Conservation (phyloP, 1,284 basidiomycete species). For the Sanghuangporus sanghuang region DNA sequence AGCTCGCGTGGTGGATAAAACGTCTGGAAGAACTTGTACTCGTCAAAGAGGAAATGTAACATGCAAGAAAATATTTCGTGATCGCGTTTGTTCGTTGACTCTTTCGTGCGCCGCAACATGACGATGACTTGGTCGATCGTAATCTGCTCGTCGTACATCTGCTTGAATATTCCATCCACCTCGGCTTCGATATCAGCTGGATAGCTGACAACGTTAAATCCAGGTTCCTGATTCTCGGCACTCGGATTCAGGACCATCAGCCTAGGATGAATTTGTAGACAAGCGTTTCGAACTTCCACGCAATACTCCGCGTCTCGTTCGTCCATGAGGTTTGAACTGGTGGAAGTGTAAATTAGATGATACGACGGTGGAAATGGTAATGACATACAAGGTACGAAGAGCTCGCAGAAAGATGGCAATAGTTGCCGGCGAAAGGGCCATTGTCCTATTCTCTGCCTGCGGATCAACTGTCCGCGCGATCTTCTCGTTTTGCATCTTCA, state of each 20-base stretch:
- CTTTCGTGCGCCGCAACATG: slow-evolving; percentile 82
- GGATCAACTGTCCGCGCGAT: slow-evolving; percentile 74
- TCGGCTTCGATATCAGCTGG: slow-evolving; percentile 86
- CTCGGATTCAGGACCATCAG: slow-evolving; percentile 94
- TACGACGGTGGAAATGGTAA: slow-evolving; percentile 13
- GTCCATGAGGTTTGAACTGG: slow-evolving; percentile 61
- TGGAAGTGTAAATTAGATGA: slow-evolving; percentile 2
- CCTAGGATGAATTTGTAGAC: slow-evolving; percentile 93
- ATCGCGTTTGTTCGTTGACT: slow-evolving; percentile 79
- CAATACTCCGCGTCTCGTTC: slow-evolving; percentile 84
- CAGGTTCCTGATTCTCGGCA: slow-evolving; percentile 79
- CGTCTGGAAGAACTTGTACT: slow-evolving; percentile 99
- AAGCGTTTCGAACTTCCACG: slow-evolving; percentile 89
- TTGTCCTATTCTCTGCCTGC: slow-evolving; percentile 71
- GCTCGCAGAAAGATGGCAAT: slow-evolving; percentile 90
- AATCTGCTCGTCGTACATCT: slow-evolving; percentile 96
- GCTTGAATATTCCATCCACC: slow-evolving; percentile 93
- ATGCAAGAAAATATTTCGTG: slow-evolving; percentile 98
- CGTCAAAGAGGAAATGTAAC: slow-evolving; percentile 99
- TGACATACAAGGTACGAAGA: slow-evolving; percentile 68
- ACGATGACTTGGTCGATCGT: slow-evolving; percentile 92
- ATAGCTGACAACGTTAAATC: slow-evolving; percentile 87
- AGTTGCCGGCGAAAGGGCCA: slow-evolving; percentile 79
- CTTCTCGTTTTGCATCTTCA: slow-evolving; percentile 90
- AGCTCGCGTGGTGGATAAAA: slow-evolving; percentile 93